Percentiles rank a stretch among this genome's conserved stretches.
phyloP scores from a whole-genome alignment of 108 stramenopile species.

The Aureococcus anophagefferens region DNA sequence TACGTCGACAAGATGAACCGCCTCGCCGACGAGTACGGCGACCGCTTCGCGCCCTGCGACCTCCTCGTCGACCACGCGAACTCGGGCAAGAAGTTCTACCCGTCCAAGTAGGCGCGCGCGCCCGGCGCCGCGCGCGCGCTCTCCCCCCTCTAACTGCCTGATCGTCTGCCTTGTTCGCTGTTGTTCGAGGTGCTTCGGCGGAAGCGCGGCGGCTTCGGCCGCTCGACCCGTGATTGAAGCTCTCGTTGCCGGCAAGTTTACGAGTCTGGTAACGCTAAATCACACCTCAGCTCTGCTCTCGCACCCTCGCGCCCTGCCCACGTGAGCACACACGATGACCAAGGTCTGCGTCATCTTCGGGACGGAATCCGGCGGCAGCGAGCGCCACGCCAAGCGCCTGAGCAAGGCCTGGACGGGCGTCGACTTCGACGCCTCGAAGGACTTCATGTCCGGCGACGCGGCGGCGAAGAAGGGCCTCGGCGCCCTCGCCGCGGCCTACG shows the following conservation, averaged over 20 bases:
- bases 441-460: not conserved
- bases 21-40: slow-evolving; percentile 81
- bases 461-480: not conserved
- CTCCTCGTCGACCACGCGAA: slow-evolving; percentile 87
- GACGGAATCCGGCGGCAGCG: not conserved
- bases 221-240: too few relatives aligned
- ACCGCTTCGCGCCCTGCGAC: slow-evolving; percentile 93
- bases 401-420: not conserved
- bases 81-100: slow-evolving; percentile 85
- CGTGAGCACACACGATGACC: too few relatives aligned
- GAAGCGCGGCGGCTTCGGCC: too few relatives aligned
- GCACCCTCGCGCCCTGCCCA: too few relatives aligned
- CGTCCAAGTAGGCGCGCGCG: not conserved
- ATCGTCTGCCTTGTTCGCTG: too few relatives aligned
- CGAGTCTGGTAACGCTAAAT: too few relatives aligned
- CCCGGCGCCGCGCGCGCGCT: too few relatives aligned
- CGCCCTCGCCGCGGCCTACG: not conserved
- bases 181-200: too few relatives aligned
- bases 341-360: not conserved
- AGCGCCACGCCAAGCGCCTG: slow-evolving; percentile 5
- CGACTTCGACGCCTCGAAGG: not conserved
- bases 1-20: slow-evolving; percentile 86
- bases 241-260: too few relatives aligned
- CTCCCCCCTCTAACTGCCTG: too few relatives aligned
- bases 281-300: too few relatives aligned